These are phyloP conservation scores for bread wheat (Triticum aestivum) DNA, from an alignment of 176 grass and related monocot species.

Conservation along the genomic window DNA sequence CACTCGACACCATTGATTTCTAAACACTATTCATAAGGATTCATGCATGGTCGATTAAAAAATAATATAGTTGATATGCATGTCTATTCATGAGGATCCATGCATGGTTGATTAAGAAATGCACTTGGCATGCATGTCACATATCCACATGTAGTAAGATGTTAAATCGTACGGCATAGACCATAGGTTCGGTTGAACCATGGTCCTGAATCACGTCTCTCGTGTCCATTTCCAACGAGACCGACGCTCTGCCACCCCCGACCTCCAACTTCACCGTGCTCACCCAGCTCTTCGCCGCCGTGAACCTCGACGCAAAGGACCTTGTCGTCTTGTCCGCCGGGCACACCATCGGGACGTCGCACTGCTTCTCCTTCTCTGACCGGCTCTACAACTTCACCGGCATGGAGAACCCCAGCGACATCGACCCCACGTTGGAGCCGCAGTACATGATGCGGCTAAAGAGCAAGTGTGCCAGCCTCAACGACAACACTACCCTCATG, in stretches of 20 bases:
- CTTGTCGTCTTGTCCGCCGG: slow-evolving; percentile 73
- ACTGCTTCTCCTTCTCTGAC: slow-evolving; percentile 63
- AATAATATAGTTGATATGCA: too few relatives aligned
- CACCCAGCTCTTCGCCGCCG: slow-evolving; percentile 45
- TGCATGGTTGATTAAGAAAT: too few relatives aligned
- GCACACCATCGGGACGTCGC: slow-evolving; percentile 79
- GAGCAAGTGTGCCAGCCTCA: slow-evolving; percentile 47
- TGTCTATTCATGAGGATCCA: too few relatives aligned
- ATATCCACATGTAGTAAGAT: too few relatives aligned
- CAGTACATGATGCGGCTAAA: slow-evolving; percentile 49
- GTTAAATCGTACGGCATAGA: too few relatives aligned
- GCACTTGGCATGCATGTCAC: too few relatives aligned
- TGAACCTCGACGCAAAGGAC: slow-evolving; percentile 76
- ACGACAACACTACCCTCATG: slow-evolving; percentile 64
- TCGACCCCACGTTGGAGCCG: slow-evolving; percentile 51
- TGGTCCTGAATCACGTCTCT: too few relatives aligned
- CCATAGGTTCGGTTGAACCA: too few relatives aligned
- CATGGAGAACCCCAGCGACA: slow-evolving; percentile 44
- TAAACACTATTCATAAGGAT: too few relatives aligned
- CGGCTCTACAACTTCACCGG: slow-evolving; percentile 90
- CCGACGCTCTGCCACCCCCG: slow-evolving; percentile 56
- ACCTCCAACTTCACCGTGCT: slow-evolving; percentile 56
- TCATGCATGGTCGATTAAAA: too few relatives aligned
- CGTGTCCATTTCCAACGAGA: slow-evolving; percentile 57
- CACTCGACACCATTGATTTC: too few relatives aligned